Base-by-base conservation (phyloP, 805 yeast genomes). In the Priceomyces castillae region DNA sequence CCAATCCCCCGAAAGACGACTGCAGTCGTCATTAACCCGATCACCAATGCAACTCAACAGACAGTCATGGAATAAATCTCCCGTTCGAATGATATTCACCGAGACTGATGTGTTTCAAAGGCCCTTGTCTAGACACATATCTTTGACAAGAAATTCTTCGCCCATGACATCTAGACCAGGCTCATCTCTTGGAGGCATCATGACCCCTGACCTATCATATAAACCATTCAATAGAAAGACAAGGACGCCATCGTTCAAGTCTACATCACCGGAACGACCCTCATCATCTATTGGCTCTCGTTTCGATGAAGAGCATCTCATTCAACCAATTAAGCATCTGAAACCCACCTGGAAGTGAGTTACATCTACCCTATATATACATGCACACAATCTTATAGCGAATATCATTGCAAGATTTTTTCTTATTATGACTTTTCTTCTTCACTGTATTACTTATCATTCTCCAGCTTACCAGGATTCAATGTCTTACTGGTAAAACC, bases 401-500 rank as follows among this genome's bases (percentile, higher is more conserved):
- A 28, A 28, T 10, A 11, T 9, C 12, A 10, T n/a, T 11, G 31
- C 31, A 10, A 12, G 31, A 11, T 9, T 28, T 28, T 28, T 5
- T 12, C 31, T 28, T 22, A 9, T 22, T 9, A 6, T 9, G 9
- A 22, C 31, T 11, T 28, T 28, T 16, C 28, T 39, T 22, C 16
- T 30, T 15, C n/a, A 19, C 28, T 16, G 6, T 30, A 4, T 19
- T 14, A 17, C 15, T 17, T 30, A 9, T 41, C 31, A 16, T 35
- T 31, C 26, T 46, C 36, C 22, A 17, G n/a, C 40, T 20, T 34
- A n/a, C 17, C 34, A 9, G 44, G 39, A 23, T 44, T 47, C 64
- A 70, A 64, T 2, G 76, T 67, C 44, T 61, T 65, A 44, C 73
- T 69, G 22, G 76, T 71, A 42, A 68, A 68, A 10, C 75, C 75